Evolutionary conservation across 495 filamentous ascomycete genomes (phyloP).

Genomic region (Bryoglossum gracile): DNA sequence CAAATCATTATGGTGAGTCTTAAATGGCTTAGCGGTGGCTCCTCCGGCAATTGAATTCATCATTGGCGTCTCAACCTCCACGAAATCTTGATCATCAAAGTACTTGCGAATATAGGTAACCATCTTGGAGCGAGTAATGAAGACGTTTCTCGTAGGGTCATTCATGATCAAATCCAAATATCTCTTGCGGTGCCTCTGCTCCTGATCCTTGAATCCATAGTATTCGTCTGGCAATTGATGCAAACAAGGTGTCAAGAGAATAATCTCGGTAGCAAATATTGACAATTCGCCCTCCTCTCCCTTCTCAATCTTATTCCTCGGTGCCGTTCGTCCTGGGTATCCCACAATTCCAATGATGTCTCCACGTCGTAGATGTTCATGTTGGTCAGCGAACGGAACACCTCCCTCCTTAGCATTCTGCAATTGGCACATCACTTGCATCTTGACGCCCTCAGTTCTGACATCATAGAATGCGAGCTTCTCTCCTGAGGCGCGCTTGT

Average conservation of each 20-base stretch:
- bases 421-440: constrained; percentile 88
- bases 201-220: constrained; percentile 90
- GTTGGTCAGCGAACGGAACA: constrained; percentile 73
- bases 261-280: constrained; percentile 82
- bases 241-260: constrained; percentile 82
- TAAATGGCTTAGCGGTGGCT: constrained; percentile 91
- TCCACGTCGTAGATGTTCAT: constrained; percentile 82
- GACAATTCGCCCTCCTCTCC: constrained; percentile 81
- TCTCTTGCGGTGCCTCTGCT: constrained; percentile 83
- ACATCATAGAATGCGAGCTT: constrained; percentile 95
- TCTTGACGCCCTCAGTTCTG: constrained; percentile 70
- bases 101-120: constrained; percentile 76
- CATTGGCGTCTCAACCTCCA: constrained; percentile 97
- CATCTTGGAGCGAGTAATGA: constrained; percentile 78
- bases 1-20: constrained; percentile 90
- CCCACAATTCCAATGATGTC: constrained; percentile 87
- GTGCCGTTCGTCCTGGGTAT: constrained; percentile 80
- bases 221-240: constrained; percentile 89
- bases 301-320: constrained; percentile 65
- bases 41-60: constrained; percentile 94
- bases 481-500: constrained; percentile 70
- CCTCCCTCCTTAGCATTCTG: constrained; percentile 54
- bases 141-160: constrained; percentile 64
- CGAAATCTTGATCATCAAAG: constrained; percentile 79
- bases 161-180: constrained; percentile 95